Percentiles rank a stretch among this genome's conserved stretches.
Conservation (phyloP, 192 early-diverging fungal genomes). For the Linnemannia elongata region DNA sequence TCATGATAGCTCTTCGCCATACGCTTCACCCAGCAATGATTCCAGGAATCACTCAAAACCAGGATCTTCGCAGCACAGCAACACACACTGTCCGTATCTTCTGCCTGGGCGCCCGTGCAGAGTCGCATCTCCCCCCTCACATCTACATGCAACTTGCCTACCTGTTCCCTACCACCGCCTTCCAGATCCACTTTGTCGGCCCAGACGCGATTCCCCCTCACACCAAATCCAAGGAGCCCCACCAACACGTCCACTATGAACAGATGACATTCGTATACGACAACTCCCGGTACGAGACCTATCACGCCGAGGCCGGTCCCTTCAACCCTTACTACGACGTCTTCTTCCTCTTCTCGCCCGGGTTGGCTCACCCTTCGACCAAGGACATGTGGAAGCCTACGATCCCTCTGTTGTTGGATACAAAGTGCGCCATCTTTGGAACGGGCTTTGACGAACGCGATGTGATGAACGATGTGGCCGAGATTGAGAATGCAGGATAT, state of each 20-base stretch:
- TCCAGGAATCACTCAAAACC: conserved; percentile 46
- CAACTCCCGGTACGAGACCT: conserved; percentile 75
- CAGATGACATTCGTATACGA: conserved; percentile 78
- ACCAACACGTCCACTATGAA: conserved; percentile 61
- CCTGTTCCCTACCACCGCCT: conserved; percentile 77
- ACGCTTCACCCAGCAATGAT: conserved; percentile 50
- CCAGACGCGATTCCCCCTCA: conserved; percentile 75
- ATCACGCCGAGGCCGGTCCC: conserved; percentile 66
- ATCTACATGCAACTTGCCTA: conserved; percentile 81
- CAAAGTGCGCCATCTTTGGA: conserved; percentile 84
- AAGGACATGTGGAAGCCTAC: conserved; percentile 77
- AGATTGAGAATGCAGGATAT: conserved; percentile 46
- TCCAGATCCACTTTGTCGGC: conserved; percentile 87
- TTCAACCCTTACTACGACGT: conserved; percentile 86
- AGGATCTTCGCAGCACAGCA: conserved; percentile 39
- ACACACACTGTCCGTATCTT: conserved; percentile 75
- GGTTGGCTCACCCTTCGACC: conserved; percentile 72
- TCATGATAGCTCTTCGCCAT: conserved; percentile 44
- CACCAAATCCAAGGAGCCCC: conserved; percentile 43
- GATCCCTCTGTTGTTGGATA: conserved; percentile 74
- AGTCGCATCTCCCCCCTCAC: conserved; percentile 80
- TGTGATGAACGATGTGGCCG: conserved; percentile 69
- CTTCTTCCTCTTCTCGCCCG: conserved; percentile 86
- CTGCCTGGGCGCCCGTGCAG: conserved; percentile 79
- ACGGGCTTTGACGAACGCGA: conserved; percentile 83